Evolutionary conservation across 129 eudicot species (phyloP).

Genomic region (Heracleum sosnowskyi): DNA sequence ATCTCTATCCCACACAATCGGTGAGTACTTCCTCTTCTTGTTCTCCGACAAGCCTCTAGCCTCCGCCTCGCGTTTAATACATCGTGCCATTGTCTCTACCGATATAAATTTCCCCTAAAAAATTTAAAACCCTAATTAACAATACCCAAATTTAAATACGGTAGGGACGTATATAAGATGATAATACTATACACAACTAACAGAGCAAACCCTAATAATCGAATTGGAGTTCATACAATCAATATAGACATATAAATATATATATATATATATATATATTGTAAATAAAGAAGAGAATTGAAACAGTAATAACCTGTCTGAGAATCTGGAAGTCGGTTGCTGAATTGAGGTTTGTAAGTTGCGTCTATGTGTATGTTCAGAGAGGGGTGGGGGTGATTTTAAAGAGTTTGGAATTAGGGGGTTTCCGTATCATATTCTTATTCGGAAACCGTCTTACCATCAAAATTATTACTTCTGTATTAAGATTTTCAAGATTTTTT

Average conservation of each 20-base stretch:
- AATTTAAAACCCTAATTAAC: not conserved
- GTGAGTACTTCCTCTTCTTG: constrained; percentile 70
- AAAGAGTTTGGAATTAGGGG: no score
- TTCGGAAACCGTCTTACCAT: no score
- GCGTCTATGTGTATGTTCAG: no score
- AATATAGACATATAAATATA: no score
- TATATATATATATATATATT: no score
- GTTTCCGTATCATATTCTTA: no score
- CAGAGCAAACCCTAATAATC: not conserved
- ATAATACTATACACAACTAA: not conserved
- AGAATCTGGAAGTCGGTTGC: no score
- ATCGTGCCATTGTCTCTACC: not conserved
- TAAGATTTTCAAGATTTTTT: no score
- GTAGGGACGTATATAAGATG: not conserved
- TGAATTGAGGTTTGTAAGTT: no score
- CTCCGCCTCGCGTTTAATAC: not conserved
- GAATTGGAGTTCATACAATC: not conserved
- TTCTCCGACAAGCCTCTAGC: not conserved
- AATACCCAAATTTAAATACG: not conserved
- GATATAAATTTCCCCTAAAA: not conserved
- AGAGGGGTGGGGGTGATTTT: no score
- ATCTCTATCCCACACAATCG: constrained; percentile 71
- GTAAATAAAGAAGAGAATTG: not conserved
- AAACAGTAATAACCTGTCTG: not conserved
- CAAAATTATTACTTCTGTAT: no score